Base-by-base conservation (phyloP, 129 eudicot species). In the Arctium lappa region DNA sequence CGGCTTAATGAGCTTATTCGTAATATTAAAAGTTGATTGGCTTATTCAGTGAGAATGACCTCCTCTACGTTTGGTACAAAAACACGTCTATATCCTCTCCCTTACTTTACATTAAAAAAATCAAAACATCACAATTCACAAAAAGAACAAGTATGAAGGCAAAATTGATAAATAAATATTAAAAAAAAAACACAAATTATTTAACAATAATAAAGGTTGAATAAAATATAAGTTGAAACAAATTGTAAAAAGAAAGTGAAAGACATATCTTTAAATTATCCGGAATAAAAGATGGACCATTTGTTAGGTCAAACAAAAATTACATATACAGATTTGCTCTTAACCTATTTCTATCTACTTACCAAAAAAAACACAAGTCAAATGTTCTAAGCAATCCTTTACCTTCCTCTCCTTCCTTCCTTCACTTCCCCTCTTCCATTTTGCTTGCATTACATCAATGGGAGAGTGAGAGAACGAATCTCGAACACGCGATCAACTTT, bases 391-490 rank as follows among this genome's bases (percentile, higher is more conserved):
- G 72, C 82, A 37, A 83, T 83, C 65, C 74, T 42, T 42, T 42
- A 8, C 50, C 50, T 56, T 60, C 86, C 40, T 53, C 68, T 83
- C 73, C 78, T 63, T 60, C 36, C 36, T 33, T 46, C 7, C 11
- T 77, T 78, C 31, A 44, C 73, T 83, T 78, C 71, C 73, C 71
- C 63, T 77, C 78, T 83, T 76, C 39, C 79, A 36, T 83, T 83
- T 77, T 46, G 27, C 82, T 69, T 75, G 77, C 39, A 42, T 33
- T 44, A 69, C 80, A 75, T 76, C 79, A 72, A 78, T n/a, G 6
- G 74, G 79, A 78, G 82, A 60, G 74, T 9, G 32, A 16, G 77
- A 46, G 77, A 46, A 82, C 66, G 70, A 30, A 40, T 79, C 76
- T 69, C 38, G 36, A 46, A 82, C 72, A 53, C 36, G 29, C 36